phyloP scores from a whole-genome alignment of 805 yeast species.

The Metschnikowia shivogae region DNA sequence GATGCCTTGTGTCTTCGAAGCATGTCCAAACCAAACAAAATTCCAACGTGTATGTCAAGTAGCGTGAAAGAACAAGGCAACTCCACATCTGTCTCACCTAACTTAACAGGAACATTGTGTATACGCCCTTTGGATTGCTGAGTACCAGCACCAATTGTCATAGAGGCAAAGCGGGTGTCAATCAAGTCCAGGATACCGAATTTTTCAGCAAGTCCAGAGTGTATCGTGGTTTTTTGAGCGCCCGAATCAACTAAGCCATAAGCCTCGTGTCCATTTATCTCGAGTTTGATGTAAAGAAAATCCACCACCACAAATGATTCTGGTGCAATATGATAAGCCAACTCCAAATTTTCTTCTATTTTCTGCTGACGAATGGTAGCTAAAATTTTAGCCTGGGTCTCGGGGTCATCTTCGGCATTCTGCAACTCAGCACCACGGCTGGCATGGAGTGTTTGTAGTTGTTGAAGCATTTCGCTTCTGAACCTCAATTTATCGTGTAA shows the following conservation, averaged over 20 bases:
- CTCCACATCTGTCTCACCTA: conserved; percentile 49
- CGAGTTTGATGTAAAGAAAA: conserved; percentile 78
- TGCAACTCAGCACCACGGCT: conserved; percentile 9
- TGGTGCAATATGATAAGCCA: conserved; percentile 85
- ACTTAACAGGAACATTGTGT: conserved; percentile 81
- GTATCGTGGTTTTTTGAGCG: conserved; percentile 84
- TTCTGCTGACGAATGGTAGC: conserved; percentile 67
- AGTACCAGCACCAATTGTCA: conserved; percentile 88
- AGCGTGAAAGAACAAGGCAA: conserved; percentile 40
- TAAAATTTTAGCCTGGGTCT: conserved; percentile 57
- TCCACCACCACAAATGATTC: conserved; percentile 80
- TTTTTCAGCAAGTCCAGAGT: conserved; percentile 69
- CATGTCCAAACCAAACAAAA: conserved; percentile 87
- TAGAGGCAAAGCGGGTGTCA: conserved; percentile 75
- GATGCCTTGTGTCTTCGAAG: conserved; percentile 80
- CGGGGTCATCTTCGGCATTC: conserved; percentile 50
- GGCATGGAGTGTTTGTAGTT: conserved; percentile 32
- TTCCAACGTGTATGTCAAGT: conserved; percentile 66
- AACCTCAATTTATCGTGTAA: conserved; percentile 49
- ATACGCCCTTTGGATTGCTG: conserved; percentile 76
- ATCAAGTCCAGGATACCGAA: conserved; percentile 68
- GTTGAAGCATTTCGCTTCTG: conserved; percentile 23
- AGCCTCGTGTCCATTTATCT: conserved; percentile 73
- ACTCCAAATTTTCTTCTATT: conserved; percentile 72
- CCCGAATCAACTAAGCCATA: conserved; percentile 97